Conservation (phyloP, 2,329 filamentous ascomycete genomes). For the Fusarium sp. region DNA sequence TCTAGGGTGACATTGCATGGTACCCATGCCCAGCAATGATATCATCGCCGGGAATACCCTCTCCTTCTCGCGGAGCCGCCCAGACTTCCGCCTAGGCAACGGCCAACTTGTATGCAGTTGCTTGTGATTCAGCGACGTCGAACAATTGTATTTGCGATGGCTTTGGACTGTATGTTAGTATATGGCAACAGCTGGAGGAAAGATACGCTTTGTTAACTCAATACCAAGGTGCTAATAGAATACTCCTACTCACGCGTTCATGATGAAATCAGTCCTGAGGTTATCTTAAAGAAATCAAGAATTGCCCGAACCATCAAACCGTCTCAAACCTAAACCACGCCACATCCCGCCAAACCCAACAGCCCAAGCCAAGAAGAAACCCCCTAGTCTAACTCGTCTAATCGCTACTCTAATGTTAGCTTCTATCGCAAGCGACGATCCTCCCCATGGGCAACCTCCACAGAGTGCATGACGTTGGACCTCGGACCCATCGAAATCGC, state of each 20-base stretch:
- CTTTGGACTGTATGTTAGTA: neutral
- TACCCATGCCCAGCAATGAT: conserved; percentile 17
- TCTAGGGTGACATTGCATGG: conserved; percentile 9
- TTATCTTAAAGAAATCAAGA: neutral
- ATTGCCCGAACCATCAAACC: neutral
- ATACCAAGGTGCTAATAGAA: neutral
- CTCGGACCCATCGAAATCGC: conserved; percentile 33
- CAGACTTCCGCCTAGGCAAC: neutral
- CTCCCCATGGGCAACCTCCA: conserved; percentile 28
- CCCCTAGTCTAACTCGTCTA: neutral
- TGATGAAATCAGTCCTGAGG: neutral
- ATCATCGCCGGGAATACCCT: conserved; percentile 31
- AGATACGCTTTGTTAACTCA: neutral
- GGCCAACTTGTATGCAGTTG: neutral
- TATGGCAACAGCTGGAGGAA: neutral
- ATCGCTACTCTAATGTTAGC: neutral
- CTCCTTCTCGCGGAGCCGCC: conserved; percentile 19
- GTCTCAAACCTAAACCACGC: conserved; percentile 13
- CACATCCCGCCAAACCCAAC: conserved; percentile 5
- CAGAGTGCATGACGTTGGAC: conserved; percentile 37
- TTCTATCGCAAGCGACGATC: conserved; percentile 29
- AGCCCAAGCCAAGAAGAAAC: neutral
- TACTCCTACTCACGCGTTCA: neutral
- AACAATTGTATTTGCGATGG: neutral
- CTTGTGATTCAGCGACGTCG: neutral